phyloP scores from a whole-genome alignment of 192 early-diverging fungal genomes.

The Lobosporangium transversale region DNA sequence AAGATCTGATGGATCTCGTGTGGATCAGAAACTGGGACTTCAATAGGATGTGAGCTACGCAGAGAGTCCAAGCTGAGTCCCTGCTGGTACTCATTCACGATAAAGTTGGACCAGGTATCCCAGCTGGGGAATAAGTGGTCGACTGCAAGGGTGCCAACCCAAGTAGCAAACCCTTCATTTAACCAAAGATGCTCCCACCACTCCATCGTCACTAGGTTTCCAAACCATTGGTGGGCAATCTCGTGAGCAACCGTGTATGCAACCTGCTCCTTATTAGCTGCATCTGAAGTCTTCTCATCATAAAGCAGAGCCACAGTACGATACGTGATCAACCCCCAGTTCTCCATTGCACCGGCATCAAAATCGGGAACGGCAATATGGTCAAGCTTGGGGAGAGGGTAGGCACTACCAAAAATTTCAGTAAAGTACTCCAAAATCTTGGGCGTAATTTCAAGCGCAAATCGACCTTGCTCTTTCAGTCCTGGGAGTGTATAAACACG shows the following conservation, averaged over 20 bases:
- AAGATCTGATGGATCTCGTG: conserved; percentile 95
- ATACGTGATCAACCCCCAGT: conserved; percentile 97
- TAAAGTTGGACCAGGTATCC: conserved; percentile 89
- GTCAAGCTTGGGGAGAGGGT: conserved; percentile 92
- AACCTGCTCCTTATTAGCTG: conserved; percentile 80
- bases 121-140: conserved; percentile 93
- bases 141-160: conserved; percentile 89
- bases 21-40: conserved; percentile 87
- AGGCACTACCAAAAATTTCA: conserved; percentile 86
- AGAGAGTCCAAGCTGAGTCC: conserved; percentile 85
- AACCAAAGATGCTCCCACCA: conserved; percentile 96
- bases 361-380: conserved; percentile 95
- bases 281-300: conserved; percentile 80
- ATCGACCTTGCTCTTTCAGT: conserved; percentile 81
- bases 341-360: conserved; percentile 88
- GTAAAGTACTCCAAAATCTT: conserved; percentile 87
- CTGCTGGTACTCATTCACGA: conserved; percentile 75
- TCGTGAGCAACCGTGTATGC: conserved; percentile 92
- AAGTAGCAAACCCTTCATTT: conserved; percentile 98
- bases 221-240: conserved; percentile 90
- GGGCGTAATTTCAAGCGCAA: conserved; percentile 83
- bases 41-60: conserved; percentile 92
- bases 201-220: conserved; percentile 96
- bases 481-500: conserved; percentile 90
- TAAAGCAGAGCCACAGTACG: conserved; percentile 85